Conservation (phyloP, 306 rosid genomes). For the Styphnolobium japonicum region DNA sequence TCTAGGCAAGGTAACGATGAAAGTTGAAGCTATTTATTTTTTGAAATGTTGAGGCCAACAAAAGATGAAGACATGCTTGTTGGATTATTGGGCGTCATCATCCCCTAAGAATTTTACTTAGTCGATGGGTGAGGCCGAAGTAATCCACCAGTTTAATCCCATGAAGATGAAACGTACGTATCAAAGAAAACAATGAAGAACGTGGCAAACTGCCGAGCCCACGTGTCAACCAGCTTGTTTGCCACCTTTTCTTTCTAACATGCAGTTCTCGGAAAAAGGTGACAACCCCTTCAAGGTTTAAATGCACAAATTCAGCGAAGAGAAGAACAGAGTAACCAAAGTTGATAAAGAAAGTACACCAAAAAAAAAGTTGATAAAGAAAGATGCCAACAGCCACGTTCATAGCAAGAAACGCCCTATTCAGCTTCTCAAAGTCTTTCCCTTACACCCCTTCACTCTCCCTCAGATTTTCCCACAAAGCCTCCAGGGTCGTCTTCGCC, state of each 20-base stretch:
- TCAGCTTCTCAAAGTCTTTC: constrained; percentile 55
- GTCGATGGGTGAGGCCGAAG: too few relatives aligned
- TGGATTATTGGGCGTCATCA: too few relatives aligned
- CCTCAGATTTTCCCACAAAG: constrained; percentile 28
- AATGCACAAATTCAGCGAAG: not conserved
- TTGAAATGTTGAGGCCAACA: too few relatives aligned
- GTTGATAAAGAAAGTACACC: not conserved
- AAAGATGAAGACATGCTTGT: too few relatives aligned
- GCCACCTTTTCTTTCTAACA: constrained; percentile 19
- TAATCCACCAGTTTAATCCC: too few relatives aligned
- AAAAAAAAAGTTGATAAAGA: not conserved
- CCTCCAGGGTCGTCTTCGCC: constrained; percentile 51
- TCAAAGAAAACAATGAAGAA: not conserved
- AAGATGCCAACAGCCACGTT: constrained; percentile 45
- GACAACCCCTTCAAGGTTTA: not conserved
- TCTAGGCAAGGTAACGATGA: too few relatives aligned
- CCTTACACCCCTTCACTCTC: constrained; percentile 36
- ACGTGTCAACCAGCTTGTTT: not conserved
- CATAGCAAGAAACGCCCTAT: constrained; percentile 38
- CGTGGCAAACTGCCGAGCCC: not conserved
- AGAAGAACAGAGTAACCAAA: not conserved
- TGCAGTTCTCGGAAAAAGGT: not conserved
- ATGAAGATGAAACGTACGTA: too few relatives aligned
- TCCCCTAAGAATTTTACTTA: too few relatives aligned
- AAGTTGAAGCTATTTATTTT: too few relatives aligned